Percentiles rank a stretch among this genome's conserved stretches.
Evolutionary conservation across 2,329 filamentous ascomycete species (phyloP).

Genomic region (Pyricularia pennisetigena): DNA sequence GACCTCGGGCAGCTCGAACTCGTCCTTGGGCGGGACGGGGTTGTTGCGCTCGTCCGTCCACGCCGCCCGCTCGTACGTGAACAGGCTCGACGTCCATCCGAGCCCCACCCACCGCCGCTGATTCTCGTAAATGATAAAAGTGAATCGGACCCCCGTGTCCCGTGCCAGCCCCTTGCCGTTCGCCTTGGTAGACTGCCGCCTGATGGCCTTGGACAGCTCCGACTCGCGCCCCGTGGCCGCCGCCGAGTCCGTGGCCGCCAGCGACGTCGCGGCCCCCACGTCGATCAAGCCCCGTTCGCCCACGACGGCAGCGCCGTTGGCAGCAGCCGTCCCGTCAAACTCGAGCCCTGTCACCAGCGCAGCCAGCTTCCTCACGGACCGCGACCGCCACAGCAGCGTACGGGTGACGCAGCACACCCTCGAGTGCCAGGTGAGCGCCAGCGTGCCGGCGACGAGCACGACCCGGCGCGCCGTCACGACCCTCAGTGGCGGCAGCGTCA

Average conservation of each 20-base stretch:
- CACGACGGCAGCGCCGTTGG: slow-evolving; percentile 13
- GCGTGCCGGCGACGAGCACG: slow-evolving; percentile 74
- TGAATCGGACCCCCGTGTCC: slow-evolving; percentile 82
- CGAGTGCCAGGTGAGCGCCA: slow-evolving; percentile 87
- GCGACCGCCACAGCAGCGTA: slow-evolving; percentile 83
- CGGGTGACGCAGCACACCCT: slow-evolving; percentile 75
- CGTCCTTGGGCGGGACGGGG: slow-evolving; percentile 62
- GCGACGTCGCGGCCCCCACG: slow-evolving; percentile 31
- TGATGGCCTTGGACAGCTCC: slow-evolving; percentile 35
- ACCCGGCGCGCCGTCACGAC: slow-evolving; percentile 83
- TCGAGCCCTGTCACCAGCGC: slow-evolving; percentile 71
- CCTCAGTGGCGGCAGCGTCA: slow-evolving; percentile 68
- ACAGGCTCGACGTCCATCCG: slow-evolving; percentile 86
- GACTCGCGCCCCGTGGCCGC: slow-evolving; percentile 26
- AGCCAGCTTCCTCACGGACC: slow-evolving; percentile 58
- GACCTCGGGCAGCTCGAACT: slow-evolving; percentile 52
- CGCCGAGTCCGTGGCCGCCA: slow-evolving; percentile 10
- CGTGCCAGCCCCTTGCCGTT: slow-evolving; percentile 18
- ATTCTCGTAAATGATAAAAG: slow-evolving; percentile 94
- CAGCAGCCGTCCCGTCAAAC: slow-evolving; percentile 41
- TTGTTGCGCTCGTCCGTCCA: slow-evolving; percentile 98
- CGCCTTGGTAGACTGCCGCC: slow-evolving; percentile 21
- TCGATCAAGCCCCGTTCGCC: slow-evolving; percentile 27
- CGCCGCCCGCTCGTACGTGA: slow-evolving; percentile 78
- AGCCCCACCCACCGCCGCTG: slow-evolving; percentile 91